Percentiles rank a stretch among this genome's conserved stretches.
phyloP scores from a whole-genome alignment of 2,329 filamentous ascomycete species.

The Cladosporium halotolerans region DNA sequence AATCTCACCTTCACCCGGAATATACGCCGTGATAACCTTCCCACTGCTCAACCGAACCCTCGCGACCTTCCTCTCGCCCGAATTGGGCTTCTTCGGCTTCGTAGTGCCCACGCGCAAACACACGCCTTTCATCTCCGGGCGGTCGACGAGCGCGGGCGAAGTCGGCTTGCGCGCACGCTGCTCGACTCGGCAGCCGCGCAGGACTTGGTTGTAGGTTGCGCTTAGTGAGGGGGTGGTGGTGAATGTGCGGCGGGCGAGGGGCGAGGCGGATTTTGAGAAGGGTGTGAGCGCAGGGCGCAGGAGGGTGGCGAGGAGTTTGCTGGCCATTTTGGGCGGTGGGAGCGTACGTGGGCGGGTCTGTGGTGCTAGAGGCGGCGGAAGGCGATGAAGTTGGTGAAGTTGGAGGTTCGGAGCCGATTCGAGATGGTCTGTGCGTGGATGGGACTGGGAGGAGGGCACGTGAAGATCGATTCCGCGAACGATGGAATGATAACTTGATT shows the following conservation, averaged over 20 bases:
- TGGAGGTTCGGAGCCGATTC: conserved; percentile 6
- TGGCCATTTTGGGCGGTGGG: conserved; percentile 29
- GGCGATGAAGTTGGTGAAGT: neutral
- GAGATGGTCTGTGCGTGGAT: neutral
- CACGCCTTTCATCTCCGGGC: conserved; percentile 88
- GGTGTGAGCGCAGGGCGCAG: conserved; percentile 25
- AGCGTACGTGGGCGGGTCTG: neutral
- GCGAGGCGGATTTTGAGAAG: conserved; percentile 13
- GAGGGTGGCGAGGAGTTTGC: conserved; percentile 35
- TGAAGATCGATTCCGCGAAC: too few species aligned
- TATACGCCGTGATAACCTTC: conserved; percentile 84
- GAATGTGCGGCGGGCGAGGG: conserved; percentile 29
- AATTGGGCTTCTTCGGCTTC: conserved; percentile 98
- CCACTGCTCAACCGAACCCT: conserved; percentile 84
- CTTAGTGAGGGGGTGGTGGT: conserved; percentile 33
- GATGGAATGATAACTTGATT: too few species aligned
- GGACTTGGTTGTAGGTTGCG: conserved; percentile 47
- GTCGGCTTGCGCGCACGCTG: conserved; percentile 79
- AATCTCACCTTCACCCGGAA: conserved; percentile 74
- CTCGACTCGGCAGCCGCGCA: conserved; percentile 65
- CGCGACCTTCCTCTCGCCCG: conserved; percentile 90
- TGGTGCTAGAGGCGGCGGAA: neutral
- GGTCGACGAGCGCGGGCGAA: conserved; percentile 72
- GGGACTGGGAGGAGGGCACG: too few species aligned
- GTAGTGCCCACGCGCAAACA: conserved; percentile 90